Evolutionary conservation across 768 basidiomycete species (phyloP), one percentile per base, ranked within the genome.

Genomic region (Pholiota conissans): DNA sequence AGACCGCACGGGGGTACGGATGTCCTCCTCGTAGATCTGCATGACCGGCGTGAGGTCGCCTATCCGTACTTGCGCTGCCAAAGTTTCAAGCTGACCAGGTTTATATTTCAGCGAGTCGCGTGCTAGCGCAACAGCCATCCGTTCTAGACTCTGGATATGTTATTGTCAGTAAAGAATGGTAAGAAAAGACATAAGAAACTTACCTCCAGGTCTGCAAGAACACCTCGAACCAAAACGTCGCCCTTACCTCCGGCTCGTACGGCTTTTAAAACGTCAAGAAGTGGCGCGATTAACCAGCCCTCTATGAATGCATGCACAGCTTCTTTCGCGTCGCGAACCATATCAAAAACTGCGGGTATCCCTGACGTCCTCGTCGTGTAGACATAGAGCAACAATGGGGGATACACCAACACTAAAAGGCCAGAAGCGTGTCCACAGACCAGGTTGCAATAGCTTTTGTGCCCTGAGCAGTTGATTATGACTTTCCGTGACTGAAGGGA

Each of bases 41-140:
- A 96, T 80, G 5, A 98, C 88, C 16, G 93, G 82, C 2, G 93
- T 94, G 59, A 98, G 76, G 70, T 98, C 93, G 0, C 96, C 96
- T 26, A 81, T 69, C 39, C 81, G 80, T 48, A 98, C 84, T 62
- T 87, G 84, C 14, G 71, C 68, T 0, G 89, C 83, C 14, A 98
- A 75, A 7, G 72, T 76, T 3, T 76, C 79, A n/a, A 97, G 78
- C 64, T 93, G 87, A 4, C 74, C 73, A 4, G 82, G 73, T 1
- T 76, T 75, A 57, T 92, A 89, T 24, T 82, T 73, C 40, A 95
- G 77, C 66, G 90, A 86, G 63, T 98, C 96, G 57, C 81, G 79
- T 1, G 91, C 94, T 2, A 98, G 80, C 16, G 91, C 82, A 3
- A 95, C 74, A 3, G 91, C 84, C 96, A 98, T 98, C 26, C 96